phyloP scores from a whole-genome alignment of 306 rosid genomes.

The Sicyos baderoa region DNA sequence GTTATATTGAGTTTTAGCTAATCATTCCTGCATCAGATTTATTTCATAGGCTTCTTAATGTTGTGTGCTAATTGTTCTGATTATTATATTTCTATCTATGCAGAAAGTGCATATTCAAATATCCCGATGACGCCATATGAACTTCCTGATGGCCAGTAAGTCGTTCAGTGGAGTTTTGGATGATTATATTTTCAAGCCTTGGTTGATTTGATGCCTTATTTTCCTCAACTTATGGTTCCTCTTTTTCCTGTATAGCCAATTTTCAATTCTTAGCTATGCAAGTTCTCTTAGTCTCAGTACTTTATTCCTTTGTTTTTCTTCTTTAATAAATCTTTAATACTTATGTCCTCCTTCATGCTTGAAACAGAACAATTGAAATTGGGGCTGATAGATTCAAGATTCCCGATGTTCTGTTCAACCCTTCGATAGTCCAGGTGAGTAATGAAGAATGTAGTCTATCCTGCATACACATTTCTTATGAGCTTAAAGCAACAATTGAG shows the following conservation, averaged over 20 bases:
- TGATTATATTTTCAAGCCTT: constrained; percentile 5
- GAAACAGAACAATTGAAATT: constrained; percentile 78
- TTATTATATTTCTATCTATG: constrained; percentile 21
- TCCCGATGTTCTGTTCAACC: constrained; percentile 91
- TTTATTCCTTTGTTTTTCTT: constrained; percentile 1
- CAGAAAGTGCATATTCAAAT: constrained; percentile 91
- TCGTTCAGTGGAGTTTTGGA: constrained; percentile 9
- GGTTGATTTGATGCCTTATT: constrained; percentile 4
- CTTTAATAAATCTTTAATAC: neutral
- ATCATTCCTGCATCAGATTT: constrained; percentile 7
- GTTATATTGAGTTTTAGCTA: neutral
- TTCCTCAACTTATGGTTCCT: neutral
- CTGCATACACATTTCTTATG: neutral
- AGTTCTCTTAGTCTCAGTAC: neutral
- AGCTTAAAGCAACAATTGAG: neutral
- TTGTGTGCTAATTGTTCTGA: constrained; percentile 16
- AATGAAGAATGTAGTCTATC: neutral
- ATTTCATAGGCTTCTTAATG: constrained; percentile 19
- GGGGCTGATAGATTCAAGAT: constrained; percentile 97
- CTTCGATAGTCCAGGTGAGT: constrained; percentile 71
- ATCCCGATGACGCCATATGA: constrained; percentile 94
- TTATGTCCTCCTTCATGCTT: constrained; percentile 17
- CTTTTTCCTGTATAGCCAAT: neutral
- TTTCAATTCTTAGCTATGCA: neutral
- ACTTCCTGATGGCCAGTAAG: constrained; percentile 99